Percentiles rank a stretch among this genome's conserved stretches.
Evolutionary conservation across 2,329 filamentous ascomycete genomes (phyloP).

Genomic region (Metarhizium humberi): DNA sequence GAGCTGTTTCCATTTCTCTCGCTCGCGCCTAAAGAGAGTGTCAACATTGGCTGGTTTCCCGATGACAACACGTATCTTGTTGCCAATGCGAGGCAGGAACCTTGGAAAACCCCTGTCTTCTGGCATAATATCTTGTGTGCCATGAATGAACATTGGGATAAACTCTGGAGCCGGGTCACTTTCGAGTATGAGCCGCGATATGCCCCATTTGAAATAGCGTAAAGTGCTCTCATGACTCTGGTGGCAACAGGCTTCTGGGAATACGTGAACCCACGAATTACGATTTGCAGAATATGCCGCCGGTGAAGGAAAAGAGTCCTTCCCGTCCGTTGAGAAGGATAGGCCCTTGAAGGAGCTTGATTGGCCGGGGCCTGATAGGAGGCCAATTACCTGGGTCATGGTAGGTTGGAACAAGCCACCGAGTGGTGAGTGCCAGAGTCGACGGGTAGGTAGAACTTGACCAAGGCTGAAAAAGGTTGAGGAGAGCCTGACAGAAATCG

Average conservation of each 20-base stretch:
- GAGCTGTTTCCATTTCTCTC: slow-evolving; percentile 64
- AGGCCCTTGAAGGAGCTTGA: slow-evolving; percentile 40
- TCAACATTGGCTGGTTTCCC: slow-evolving; percentile 71
- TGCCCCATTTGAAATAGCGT: slow-evolving; percentile 98
- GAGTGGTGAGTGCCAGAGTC: slow-evolving; percentile 63
- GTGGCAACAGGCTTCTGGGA: slow-evolving; percentile 91
- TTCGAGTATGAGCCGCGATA: slow-evolving; percentile 85
- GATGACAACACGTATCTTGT: slow-evolving; percentile 64
- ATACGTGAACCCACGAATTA: slow-evolving; percentile 86
- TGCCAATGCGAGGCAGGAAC: slow-evolving; percentile 67
- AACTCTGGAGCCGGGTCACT: slow-evolving; percentile 79
- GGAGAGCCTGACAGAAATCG: slow-evolving; percentile 39
- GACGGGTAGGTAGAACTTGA: slow-evolving; percentile 85
- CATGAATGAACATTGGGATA: slow-evolving; percentile 90
- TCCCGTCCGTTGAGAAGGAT: slow-evolving; percentile 56
- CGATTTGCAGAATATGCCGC: slow-evolving; percentile 61
- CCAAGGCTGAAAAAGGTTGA: slow-evolving; percentile 80
- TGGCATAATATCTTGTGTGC: slow-evolving; percentile 79
- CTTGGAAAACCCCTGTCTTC: slow-evolving; percentile 72
- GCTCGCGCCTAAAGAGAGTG: slow-evolving; percentile 65
- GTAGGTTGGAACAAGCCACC: slow-evolving; percentile 89
- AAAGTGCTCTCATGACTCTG: slow-evolving; percentile 71
- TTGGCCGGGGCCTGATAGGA: slow-evolving; percentile 52
- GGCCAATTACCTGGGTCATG: slow-evolving; percentile 72
- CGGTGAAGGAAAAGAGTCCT: slow-evolving; percentile 60